Evolutionary conservation across 169 alveolate genomes (phyloP).

Genomic region (Eimeria praecox): DNA sequence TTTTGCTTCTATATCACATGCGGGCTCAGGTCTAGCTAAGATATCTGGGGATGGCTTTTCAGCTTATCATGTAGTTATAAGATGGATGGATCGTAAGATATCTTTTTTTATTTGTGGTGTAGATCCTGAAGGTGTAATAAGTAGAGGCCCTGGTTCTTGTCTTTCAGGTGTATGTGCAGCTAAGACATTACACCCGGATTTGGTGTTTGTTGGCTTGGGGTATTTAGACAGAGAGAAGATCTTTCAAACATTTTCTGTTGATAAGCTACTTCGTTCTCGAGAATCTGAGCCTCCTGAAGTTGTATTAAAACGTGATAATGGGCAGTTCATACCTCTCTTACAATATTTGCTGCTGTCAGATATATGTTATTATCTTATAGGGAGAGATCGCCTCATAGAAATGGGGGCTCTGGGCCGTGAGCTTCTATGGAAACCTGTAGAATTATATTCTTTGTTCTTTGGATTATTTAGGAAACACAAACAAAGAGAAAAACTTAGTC

Average conservation of each 20-base stretch:
- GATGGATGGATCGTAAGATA: background rate
- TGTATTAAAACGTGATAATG: background rate
- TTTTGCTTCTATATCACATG: no score
- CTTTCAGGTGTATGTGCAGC: background rate
- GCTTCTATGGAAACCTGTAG: constrained; percentile 54
- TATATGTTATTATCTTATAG: constrained; percentile 11
- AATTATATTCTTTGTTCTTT: constrained; percentile 2
- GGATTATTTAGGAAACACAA: background rate
- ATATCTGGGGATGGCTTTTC: constrained; percentile 11
- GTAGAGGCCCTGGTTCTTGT: background rate
- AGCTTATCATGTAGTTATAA: background rate
- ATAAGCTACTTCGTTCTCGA: constrained; percentile 24
- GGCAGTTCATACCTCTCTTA: constrained; percentile 33
- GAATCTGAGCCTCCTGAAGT: background rate
- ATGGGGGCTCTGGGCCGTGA: constrained; percentile 67
- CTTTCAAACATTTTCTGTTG: background rate
- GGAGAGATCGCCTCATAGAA: constrained; percentile 66
- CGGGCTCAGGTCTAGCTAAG: background rate
- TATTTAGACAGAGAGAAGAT: constrained; percentile 58
- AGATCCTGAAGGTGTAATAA: no score
- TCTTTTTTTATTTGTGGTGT: background rate
- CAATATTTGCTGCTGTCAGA: constrained; percentile 15
- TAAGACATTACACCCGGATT: background rate
- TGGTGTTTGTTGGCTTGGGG: constrained; percentile 71
- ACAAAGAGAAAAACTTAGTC: background rate